These are phyloP conservation scores for Pythium rishiriense DNA, from an alignment of 352 stramenopile genomes.

Conservation along the genomic window DNA sequence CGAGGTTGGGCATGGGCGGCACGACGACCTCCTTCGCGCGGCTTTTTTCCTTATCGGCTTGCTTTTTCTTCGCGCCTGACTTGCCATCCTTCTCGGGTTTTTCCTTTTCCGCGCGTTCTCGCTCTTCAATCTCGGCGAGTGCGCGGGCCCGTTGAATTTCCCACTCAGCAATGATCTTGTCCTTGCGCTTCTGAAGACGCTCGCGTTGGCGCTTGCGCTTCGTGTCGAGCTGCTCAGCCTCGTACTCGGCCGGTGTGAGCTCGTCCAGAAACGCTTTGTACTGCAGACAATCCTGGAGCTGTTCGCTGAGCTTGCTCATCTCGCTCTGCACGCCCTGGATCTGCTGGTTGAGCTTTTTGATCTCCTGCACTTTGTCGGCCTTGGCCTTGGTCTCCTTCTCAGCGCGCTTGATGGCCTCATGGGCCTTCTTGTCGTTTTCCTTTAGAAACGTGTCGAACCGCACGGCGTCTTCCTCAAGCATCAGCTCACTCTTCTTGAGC, in stretches of 20 bases:
- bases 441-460: conserved; percentile 97
- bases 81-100: conserved; percentile 59
- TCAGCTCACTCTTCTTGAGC: conserved; percentile 94
- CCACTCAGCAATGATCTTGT: conserved; percentile 71
- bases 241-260: conserved; percentile 87
- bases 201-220: conserved; percentile 69
- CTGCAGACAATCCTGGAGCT: conserved; percentile 93
- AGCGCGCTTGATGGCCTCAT: conserved; percentile 93
- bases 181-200: conserved; percentile 67
- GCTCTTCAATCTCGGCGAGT: conserved; percentile 71
- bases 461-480: conserved; percentile 95
- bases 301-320: conserved; percentile 94
- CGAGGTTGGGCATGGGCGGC: conserved; percentile 67
- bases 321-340: conserved; percentile 93
- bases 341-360: conserved; percentile 95
- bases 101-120: conserved; percentile 55
- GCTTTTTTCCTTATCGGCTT: conserved; percentile 42
- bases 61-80: conserved; percentile 39
- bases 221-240: conserved; percentile 72
- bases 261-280: conserved; percentile 94
- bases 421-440: conserved; percentile 97
- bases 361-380: conserved; percentile 93
- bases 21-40: conserved; percentile 42
- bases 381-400: conserved; percentile 95
- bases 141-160: conserved; percentile 53